These are phyloP conservation scores for Scleroderma citrinum DNA, from an alignment of 768 basidiomycete genomes.

Conservation along the genomic window DNA sequence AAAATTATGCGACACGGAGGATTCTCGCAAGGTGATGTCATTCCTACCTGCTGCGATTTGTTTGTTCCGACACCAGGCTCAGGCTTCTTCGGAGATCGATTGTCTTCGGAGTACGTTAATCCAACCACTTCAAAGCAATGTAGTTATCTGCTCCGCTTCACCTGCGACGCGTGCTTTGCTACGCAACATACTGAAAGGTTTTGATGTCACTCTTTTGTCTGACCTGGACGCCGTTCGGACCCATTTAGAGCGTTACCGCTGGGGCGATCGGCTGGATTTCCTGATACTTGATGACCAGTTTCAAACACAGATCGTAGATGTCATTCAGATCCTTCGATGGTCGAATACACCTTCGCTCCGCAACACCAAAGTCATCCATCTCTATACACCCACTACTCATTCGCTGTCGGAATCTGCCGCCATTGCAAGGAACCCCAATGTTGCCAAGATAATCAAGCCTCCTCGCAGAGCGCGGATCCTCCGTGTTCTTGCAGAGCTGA, in stretches of 20 bases:
- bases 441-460: slow-evolving; percentile 67
- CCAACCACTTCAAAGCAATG: slow-evolving; percentile 39
- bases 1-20: slow-evolving; percentile 48
- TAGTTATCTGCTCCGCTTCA: slow-evolving; percentile 57
- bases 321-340: slow-evolving; percentile 45
- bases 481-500: slow-evolving; percentile 55
- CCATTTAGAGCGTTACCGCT: slow-evolving; percentile 31
- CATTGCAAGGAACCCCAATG: slow-evolving; percentile 45
- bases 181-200: slow-evolving; percentile 50
- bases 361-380: slow-evolving; percentile 61
- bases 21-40: slow-evolving; percentile 46
- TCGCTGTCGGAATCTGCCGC: slow-evolving; percentile 40
- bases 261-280: slow-evolving; percentile 46
- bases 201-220: slow-evolving; percentile 39
- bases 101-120: slow-evolving; percentile 42
- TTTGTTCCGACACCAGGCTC: background rate
- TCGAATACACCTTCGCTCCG: slow-evolving; percentile 32
- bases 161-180: slow-evolving; percentile 52
- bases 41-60: background rate
- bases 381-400: slow-evolving; percentile 67
- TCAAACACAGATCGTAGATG: slow-evolving; percentile 49
- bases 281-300: slow-evolving; percentile 64
- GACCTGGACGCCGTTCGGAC: slow-evolving; percentile 42
- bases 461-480: slow-evolving; percentile 55
- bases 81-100: slow-evolving; percentile 46